Conservation (phyloP, 1,284 basidiomycete species). For the Apiotrichum sp. region DNA sequence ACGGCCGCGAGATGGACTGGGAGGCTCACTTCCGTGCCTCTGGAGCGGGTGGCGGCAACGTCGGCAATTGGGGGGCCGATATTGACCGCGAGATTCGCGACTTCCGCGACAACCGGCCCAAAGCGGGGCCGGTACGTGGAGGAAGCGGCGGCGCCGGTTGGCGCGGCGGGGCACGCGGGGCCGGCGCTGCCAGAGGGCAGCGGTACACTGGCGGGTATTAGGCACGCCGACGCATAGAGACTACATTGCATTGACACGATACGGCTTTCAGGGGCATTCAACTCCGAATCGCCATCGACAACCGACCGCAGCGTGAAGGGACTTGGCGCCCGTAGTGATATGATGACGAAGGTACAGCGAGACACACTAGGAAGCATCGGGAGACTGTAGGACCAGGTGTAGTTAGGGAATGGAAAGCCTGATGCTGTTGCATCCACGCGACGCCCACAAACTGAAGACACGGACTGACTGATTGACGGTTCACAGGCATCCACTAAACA, state of each 20-base stretch:
- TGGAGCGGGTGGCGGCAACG: constrained; percentile 21
- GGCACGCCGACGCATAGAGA: not conserved
- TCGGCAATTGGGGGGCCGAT: constrained; percentile 19
- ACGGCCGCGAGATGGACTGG: constrained; percentile 1
- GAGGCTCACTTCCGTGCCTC: constrained; percentile 17
- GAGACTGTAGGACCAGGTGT: no score
- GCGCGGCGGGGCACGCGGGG: not conserved
- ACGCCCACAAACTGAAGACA: no score
- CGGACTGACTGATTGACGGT: no score
- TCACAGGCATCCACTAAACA: no score
- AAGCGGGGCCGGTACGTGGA: not conserved
- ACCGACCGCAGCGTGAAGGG: no score
- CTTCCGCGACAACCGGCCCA: not conserved
- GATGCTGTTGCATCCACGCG: no score
- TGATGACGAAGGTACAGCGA: no score
- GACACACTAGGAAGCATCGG: no score
- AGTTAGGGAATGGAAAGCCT: no score
- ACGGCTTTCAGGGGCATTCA: no score
- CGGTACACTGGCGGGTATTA: constrained; percentile 24
- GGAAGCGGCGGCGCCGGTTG: not conserved
- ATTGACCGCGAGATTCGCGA: constrained; percentile 12
- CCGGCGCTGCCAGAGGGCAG: constrained; percentile 12
- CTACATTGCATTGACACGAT: not conserved
- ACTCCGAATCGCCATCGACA: no score
- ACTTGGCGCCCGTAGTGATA: no score